Conservation (phyloP, 192 early-diverging fungal genomes). For the Coemansia reversa region DNA sequence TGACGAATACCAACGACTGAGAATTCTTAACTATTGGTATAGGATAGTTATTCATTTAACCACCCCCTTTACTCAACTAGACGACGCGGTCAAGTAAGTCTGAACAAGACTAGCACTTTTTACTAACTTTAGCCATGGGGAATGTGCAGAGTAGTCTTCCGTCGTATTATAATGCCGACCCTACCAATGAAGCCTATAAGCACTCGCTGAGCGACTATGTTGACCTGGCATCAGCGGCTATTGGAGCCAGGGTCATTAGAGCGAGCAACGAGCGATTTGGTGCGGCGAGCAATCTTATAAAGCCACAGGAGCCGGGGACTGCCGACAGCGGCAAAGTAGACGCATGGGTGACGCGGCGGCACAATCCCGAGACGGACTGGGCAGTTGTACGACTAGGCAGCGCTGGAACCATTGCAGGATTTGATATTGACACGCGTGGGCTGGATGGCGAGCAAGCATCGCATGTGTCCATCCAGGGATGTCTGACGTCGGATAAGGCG, state of each 20-base stretch:
- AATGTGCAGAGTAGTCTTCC: slow-evolving; percentile 52
- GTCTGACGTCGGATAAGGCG: slow-evolving; percentile 24
- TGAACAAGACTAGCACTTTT: not conserved
- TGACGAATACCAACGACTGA: not conserved
- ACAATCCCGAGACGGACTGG: slow-evolving; percentile 86
- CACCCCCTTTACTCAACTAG: not conserved
- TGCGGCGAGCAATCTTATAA: slow-evolving; percentile 73
- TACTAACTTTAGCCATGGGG: slow-evolving; percentile 28
- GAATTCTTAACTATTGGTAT: not conserved
- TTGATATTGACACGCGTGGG: slow-evolving; percentile 84
- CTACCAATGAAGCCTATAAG: slow-evolving; percentile 40
- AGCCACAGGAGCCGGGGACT: slow-evolving; percentile 17
- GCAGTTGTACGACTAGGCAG: slow-evolving; percentile 80
- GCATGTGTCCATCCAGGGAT: slow-evolving; percentile 76
- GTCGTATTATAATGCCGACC: slow-evolving; percentile 53
- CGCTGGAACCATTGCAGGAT: slow-evolving; percentile 72
- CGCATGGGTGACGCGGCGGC: slow-evolving; percentile 92
- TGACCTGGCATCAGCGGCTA: slow-evolving; percentile 65
- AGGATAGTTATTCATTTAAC: not conserved
- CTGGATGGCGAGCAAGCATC: slow-evolving; percentile 91
- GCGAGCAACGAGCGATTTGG: slow-evolving; percentile 89
- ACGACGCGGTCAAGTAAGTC: not conserved
- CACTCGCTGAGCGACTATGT: slow-evolving; percentile 48
- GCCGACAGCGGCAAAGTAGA: slow-evolving; percentile 35
- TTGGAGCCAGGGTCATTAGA: slow-evolving; percentile 70